Evolutionary conservation across 1,284 basidiomycete genomes (phyloP), one percentile per base, ranked within the genome.

Genomic region (Microbotryum intermedium): DNA sequence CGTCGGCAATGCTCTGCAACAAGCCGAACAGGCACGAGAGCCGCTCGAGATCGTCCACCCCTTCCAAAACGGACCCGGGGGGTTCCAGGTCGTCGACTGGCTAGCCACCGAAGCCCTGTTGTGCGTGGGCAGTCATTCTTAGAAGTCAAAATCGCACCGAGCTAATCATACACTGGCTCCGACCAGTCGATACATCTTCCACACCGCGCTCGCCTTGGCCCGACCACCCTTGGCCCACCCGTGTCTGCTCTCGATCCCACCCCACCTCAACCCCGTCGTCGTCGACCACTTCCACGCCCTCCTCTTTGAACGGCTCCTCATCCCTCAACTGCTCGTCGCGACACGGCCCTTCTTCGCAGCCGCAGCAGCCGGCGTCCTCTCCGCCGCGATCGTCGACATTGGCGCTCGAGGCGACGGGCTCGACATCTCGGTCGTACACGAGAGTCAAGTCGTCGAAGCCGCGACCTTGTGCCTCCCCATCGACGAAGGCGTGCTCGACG

Each of bases 241-340:
- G 16, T 82, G 88, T 58, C 79, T 93, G 52, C 80, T 94, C 58
- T 84, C 85, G 46, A 78, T 93, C 55, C 78, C 81, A 1, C 76
- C 85, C 0, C 83, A 85, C 23, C 80, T 91, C 23, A 80, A 88
- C n/a, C 81, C 87, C 55, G 79, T 81, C 56, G 80, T 83, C 6
- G 82, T 86, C 72, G 89, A 94, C 71, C 80, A 79, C 50, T 80
- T 87, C 71, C 87, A 86, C 66, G 90, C 89, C 72, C 80, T 92
- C 59, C 91, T 95, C 73, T 98, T 97, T 72, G 93, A 97, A 73
- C 83, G 85, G n/a, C 89, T 97, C 80, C 95, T 97, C 73, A 84
- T 87, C 48, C 88, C 94, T 5, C 87, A 84, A 29, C 83, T 97
- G 66, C 83, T 83, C 48, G 79, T 95, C 66, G 79, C 94, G 47